Evolutionary conservation across 192 early-diverging fungal species (phyloP).

Genomic region (Neocallimastix lanati): DNA sequence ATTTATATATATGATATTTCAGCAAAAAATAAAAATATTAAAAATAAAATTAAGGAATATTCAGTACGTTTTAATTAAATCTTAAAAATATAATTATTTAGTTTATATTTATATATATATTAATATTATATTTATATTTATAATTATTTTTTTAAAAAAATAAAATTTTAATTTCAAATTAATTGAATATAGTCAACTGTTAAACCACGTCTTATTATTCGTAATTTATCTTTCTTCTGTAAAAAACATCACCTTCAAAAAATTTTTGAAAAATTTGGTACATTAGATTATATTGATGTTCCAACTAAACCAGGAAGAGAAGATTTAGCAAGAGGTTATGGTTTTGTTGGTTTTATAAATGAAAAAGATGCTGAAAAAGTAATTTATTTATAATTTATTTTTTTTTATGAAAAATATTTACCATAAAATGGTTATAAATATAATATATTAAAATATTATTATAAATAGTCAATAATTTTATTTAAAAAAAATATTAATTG

Average conservation of each 20-base stretch:
- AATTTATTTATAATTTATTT: too few relatives aligned
- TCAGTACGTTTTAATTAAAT: constrained; percentile 22
- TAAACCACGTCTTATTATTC: constrained; percentile 61
- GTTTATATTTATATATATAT: too few relatives aligned
- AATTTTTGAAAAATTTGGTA: constrained; percentile 47
- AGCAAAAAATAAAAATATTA: not conserved
- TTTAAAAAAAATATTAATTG: too few relatives aligned
- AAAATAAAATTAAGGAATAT: not conserved
- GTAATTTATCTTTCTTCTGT: constrained; percentile 63
- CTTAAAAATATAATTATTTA: too few relatives aligned
- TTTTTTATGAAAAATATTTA: too few relatives aligned
- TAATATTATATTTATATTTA: too few relatives aligned
- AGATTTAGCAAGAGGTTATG: constrained; percentile 71
- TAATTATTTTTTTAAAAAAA: too few relatives aligned
- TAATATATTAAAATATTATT: too few relatives aligned
- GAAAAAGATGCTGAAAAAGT: constrained; percentile 41
- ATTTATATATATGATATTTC: too few relatives aligned
- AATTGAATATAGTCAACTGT: constrained; percentile 9
- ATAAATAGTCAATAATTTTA: too few relatives aligned
- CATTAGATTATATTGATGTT: constrained; percentile 46
- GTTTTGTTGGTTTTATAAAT: constrained; percentile 71
- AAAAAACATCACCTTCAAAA: constrained; percentile 25
- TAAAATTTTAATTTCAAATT: too few relatives aligned
- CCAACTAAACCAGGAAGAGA: constrained; percentile 47
- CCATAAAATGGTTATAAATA: too few relatives aligned